Evolutionary conservation across 169 alveolate genomes (phyloP).

Genomic region (Eimeria tenella): DNA sequence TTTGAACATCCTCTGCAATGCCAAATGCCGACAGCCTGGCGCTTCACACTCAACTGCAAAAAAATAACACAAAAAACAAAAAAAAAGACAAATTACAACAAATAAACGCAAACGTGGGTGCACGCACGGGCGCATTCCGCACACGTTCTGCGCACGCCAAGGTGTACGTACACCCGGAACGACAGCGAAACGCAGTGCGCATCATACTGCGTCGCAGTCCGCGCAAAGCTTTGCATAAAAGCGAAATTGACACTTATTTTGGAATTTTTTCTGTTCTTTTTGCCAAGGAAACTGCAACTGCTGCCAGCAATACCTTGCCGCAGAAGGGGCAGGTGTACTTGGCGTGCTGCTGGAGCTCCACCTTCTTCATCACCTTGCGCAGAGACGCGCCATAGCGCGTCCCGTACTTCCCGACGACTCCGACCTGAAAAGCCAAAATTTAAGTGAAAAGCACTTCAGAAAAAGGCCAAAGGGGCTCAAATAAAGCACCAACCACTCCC

Average conservation of each 20-base stretch:
- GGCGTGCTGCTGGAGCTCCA: conserved; percentile 96
- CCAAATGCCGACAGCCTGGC: conserved; percentile 99
- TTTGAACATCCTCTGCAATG: conserved; percentile 96
- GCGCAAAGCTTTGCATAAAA: too few species aligned
- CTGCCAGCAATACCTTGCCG: conserved; percentile 91
- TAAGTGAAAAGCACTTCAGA: neutral
- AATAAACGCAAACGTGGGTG: neutral
- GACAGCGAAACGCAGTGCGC: too few species aligned
- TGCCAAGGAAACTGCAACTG: neutral
- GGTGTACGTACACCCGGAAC: neutral
- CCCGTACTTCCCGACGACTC: conserved; percentile 98
- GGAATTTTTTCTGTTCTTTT: neutral
- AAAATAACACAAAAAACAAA: neutral
- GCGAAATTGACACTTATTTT: too few species aligned
- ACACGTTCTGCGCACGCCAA: neutral
- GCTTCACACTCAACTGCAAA: conserved; percentile 92
- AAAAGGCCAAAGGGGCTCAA: neutral
- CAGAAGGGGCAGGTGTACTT: conserved; percentile 97
- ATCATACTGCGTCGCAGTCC: too few species aligned
- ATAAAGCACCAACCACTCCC: neutral
- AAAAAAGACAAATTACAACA: neutral
- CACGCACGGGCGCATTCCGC: neutral
- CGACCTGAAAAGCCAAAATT: conserved; percentile 91
- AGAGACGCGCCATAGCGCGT: conserved; percentile 98
- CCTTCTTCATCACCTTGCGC: conserved; percentile 97